These are phyloP conservation scores for Sorghum bicolor DNA, from an alignment of 176 grass and related monocot genomes.

Conservation along the genomic window Sorghum_bicolor_NCBIv3 NC_012872.2:58772501-58773000, in stretches of 20 bases:
- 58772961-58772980: not conserved
- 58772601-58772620: not conserved
- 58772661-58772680: not conserved
- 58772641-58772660: not conserved
- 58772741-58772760: not conserved
- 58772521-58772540: conserved; percentile 78
- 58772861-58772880: not conserved
- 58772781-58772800: not conserved
- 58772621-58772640: not conserved
- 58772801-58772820: not conserved
- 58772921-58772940: not conserved
- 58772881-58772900: not conserved
- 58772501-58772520: conserved; percentile 76
- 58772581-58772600: not conserved
- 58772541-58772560: not conserved
- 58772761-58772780: not conserved
- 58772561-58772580: not conserved
- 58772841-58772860: conserved; percentile 11
- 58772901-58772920: not conserved
- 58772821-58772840: not conserved
- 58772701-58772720: not conserved
- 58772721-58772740: not conserved
- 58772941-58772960: not conserved
- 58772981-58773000: not conserved
- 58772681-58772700: not conserved